These are phyloP conservation scores for Pharus latifolius DNA, from an alignment of 176 grass and related monocot species.

Conservation along the genomic window DNA sequence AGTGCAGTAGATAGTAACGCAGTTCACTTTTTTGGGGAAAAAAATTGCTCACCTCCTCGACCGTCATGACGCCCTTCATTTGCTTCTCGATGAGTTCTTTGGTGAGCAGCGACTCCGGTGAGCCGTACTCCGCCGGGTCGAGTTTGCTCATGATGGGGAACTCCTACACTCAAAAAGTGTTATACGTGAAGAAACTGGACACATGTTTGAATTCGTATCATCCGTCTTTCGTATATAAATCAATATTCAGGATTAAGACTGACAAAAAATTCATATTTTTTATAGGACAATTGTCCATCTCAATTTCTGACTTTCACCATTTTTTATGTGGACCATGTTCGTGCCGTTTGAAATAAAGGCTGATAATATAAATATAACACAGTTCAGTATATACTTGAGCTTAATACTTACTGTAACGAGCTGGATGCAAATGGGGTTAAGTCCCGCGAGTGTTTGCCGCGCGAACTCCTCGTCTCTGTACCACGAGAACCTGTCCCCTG, in stretches of 20 bases:
- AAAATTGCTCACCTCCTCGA: constrained; percentile 18
- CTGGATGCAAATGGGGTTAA: constrained; percentile 60
- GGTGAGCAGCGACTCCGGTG: constrained; percentile 51
- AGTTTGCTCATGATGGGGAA: constrained; percentile 79
- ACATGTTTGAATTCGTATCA: no score
- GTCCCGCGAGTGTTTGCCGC: constrained; percentile 58
- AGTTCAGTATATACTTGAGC: no score
- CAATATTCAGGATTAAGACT: no score
- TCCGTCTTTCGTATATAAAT: no score
- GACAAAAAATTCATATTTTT: no score
- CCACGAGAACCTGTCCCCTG: constrained; percentile 84
- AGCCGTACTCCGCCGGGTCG: constrained; percentile 60
- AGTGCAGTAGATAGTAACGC: not conserved
- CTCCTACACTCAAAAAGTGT: constrained; percentile 29
- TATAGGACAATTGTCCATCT: no score
- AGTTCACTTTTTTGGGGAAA: not conserved
- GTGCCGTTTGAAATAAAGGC: no score
- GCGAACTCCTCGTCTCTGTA: constrained; percentile 77
- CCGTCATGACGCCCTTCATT: constrained; percentile 41
- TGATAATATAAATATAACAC: no score
- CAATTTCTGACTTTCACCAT: no score
- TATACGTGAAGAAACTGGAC: not conserved
- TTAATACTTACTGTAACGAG: constrained; percentile 41
- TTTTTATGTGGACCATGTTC: no score
- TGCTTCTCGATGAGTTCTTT: constrained; percentile 47